phyloP scores from a whole-genome alignment of 176 grass and related monocot genomes.

The Elymus sibiricus region DNA sequence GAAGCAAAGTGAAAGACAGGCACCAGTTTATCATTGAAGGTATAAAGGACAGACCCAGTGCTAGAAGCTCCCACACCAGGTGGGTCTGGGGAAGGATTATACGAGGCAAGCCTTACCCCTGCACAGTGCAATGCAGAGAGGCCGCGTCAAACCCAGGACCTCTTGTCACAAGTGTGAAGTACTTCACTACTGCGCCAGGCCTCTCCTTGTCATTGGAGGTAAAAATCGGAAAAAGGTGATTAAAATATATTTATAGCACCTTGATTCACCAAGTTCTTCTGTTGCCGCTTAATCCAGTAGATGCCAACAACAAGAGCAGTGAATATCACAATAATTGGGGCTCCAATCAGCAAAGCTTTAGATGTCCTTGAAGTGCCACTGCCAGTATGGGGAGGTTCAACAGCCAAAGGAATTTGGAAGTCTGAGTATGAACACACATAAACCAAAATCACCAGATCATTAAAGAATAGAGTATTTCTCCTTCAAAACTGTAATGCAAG shows the following conservation, averaged over 20 bases:
- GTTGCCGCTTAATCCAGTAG: constrained; percentile 42
- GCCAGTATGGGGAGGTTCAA: constrained; percentile 26
- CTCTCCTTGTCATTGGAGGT: background rate
- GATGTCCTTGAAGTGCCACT: constrained; percentile 17
- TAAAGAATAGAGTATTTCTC: background rate
- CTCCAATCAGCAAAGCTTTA: constrained; percentile 41
- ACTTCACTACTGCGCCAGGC: no score
- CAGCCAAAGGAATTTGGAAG: constrained; percentile 40
- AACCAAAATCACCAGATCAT: constrained; percentile 18
- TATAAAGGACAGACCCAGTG: background rate
- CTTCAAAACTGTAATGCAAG: background rate
- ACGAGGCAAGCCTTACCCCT: no score
- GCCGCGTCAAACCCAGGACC: no score
- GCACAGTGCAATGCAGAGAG: no score
- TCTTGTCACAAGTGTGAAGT: no score
- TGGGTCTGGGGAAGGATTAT: no score
- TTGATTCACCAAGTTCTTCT: constrained; percentile 49
- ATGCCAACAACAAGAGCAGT: constrained; percentile 36
- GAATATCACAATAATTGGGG: constrained; percentile 45
- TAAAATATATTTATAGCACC: constrained; percentile 38
- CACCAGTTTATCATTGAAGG: background rate
- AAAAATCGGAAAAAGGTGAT: constrained; percentile 8
- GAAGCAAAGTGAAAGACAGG: background rate
- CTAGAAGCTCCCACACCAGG: no score
- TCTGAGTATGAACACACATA: constrained; percentile 39